A percentile compares a stretch with the other conserved stretches of the same genome.
These are phyloP conservation scores for Puccinia brachypodii DNA, from an alignment of 1,284 basidiomycete species.

Conservation along the genomic window DNA sequence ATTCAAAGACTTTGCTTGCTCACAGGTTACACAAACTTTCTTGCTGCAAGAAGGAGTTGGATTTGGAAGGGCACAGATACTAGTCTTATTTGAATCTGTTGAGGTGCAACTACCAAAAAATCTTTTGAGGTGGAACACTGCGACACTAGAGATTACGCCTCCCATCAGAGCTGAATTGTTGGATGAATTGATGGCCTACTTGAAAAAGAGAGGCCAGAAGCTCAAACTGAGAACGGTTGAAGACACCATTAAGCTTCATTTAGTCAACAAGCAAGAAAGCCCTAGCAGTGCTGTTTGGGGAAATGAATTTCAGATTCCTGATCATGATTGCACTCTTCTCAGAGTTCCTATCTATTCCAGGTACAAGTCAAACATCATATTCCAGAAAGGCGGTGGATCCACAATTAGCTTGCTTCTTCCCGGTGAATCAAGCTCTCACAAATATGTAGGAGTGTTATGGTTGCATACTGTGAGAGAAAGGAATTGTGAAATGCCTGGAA, in stretches of 20 bases:
- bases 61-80: constrained; percentile 63
- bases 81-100: constrained; percentile 61
- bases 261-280: constrained; percentile 50
- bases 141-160: constrained; percentile 65
- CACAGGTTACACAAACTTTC: constrained; percentile 63
- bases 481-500: too few relatives aligned
- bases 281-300: constrained; percentile 20
- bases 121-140: constrained; percentile 71
- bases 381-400: constrained; percentile 52
- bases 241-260: constrained; percentile 51
- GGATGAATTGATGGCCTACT: constrained; percentile 48
- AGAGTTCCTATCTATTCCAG: constrained; percentile 56
- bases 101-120: constrained; percentile 65
- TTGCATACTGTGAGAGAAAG: too few relatives aligned
- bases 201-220: constrained; percentile 53
- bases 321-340: constrained; percentile 51
- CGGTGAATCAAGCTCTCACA: constrained; percentile 6
- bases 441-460: constrained; percentile 25
- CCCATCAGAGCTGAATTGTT: constrained; percentile 49
- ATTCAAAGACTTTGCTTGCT: constrained; percentile 59
- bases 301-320: constrained; percentile 2
- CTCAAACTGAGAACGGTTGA: constrained; percentile 54
- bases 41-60: constrained; percentile 68
- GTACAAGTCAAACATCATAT: constrained; percentile 55
- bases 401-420: constrained; percentile 3